A percentile compares a stretch with the other conserved stretches of the same genome.
These are phyloP conservation scores for Oidium heveae DNA, from an alignment of 2,329 filamentous ascomycete species.

Conservation along the genomic window DNA sequence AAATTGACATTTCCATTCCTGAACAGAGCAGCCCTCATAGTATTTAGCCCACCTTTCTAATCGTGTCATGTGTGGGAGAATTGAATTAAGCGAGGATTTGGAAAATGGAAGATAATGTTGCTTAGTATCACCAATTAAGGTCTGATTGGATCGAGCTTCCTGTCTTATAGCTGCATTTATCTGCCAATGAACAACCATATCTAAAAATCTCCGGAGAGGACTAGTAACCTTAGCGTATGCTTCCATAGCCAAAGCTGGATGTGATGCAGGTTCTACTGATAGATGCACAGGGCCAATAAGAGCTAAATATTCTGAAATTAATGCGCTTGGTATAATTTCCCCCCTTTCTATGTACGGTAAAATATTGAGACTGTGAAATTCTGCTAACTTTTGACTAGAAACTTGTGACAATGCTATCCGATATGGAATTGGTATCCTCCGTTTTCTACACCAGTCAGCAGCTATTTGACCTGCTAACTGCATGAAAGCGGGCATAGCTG, in stretches of 20 bases:
- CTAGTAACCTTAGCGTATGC: constrained; percentile 39
- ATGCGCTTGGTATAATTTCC: constrained; percentile 1
- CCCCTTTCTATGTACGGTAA: constrained; percentile 6
- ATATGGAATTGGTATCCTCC: constrained; percentile 33
- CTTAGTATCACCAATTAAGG: constrained; percentile 14
- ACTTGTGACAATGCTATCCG: constrained; percentile 14
- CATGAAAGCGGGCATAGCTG: constrained; percentile 25
- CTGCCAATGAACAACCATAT: constrained; percentile 41
- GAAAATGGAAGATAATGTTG: constrained; percentile 12
- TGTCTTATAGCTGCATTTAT: constrained; percentile 30
- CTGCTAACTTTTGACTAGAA: constrained; percentile 6
- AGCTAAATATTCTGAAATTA: constrained; percentile 8
- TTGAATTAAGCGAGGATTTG: constrained; percentile 8
- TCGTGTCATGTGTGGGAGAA: constrained; percentile 10
- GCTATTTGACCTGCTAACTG: constrained; percentile 34
- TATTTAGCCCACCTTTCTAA: constrained; percentile 9
- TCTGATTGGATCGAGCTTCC: constrained; percentile 16
- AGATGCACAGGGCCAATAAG: constrained; percentile 26
- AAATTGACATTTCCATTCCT: constrained; percentile 32
- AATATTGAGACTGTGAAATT: constrained; percentile 8
- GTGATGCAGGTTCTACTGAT: constrained; percentile 25
- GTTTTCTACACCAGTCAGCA: constrained; percentile 31
- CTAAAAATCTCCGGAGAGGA: constrained; percentile 37
- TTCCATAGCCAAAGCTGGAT: constrained; percentile 30
- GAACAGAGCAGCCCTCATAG: constrained; percentile 11